phyloP scores from a whole-genome alignment of 2,329 filamentous ascomycete species.

The Cyphellophora attinorum region DNA sequence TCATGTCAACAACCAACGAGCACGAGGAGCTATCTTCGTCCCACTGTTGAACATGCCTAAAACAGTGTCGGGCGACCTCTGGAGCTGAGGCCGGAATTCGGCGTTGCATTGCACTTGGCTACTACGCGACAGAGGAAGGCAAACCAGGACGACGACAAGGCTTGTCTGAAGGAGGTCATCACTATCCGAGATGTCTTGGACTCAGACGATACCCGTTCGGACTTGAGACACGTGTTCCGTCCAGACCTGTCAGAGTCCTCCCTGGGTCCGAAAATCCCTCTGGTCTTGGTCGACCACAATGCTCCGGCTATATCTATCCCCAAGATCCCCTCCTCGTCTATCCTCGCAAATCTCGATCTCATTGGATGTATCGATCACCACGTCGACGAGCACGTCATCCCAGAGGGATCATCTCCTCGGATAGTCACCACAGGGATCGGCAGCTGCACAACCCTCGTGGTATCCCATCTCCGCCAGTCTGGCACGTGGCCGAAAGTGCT shows the following conservation, averaged over 20 bases:
- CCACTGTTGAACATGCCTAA: conserved; percentile 50
- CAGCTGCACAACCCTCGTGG: conserved; percentile 50
- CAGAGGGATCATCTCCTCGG: conserved; percentile 35
- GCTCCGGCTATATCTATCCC: conserved; percentile 32
- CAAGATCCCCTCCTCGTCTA: not conserved
- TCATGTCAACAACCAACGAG: conserved; percentile 9
- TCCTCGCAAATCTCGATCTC: not conserved
- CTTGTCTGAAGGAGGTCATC: conserved; percentile 24
- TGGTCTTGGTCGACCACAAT: conserved; percentile 37
- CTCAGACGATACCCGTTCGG: conserved; percentile 9
- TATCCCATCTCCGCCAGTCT: conserved; percentile 39
- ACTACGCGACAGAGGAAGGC: conserved; percentile 22
- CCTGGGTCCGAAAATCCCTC: conserved; percentile 11
- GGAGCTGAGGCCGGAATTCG: conserved; percentile 48
- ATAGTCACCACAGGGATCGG: conserved; percentile 45
- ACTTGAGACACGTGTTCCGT: conserved; percentile 3
- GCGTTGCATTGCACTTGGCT: conserved; percentile 45
- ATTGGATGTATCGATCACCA: conserved; percentile 54
- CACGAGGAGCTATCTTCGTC: conserved; percentile 33
- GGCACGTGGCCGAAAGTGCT: conserved; percentile 25
- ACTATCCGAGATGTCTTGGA: conserved; percentile 30
- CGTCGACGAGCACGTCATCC: conserved; percentile 46
- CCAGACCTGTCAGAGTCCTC: conserved; percentile 3
- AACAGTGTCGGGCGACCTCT: conserved; percentile 36
- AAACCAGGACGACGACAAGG: conserved; percentile 6